These are phyloP conservation scores for Claviceps monticola DNA, from an alignment of 2,329 filamentous ascomycete genomes.

Conservation along the genomic window DNA sequence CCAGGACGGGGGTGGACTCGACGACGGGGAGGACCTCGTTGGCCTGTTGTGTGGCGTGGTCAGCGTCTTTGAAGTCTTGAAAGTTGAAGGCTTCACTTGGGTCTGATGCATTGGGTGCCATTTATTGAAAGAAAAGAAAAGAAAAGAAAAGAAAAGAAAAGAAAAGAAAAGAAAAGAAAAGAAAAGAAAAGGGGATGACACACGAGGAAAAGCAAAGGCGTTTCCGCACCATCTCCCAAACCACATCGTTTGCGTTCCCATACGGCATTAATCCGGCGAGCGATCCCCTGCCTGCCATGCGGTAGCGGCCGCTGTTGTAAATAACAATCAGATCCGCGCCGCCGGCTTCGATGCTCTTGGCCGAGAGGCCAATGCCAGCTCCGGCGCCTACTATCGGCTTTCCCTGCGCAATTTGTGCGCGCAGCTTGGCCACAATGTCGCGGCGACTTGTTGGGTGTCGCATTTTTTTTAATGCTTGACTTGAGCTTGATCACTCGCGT, in stretches of 20 bases:
- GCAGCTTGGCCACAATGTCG: slow-evolving; percentile 41
- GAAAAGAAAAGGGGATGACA: too few relatives aligned
- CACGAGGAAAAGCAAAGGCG: not conserved
- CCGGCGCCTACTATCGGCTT: slow-evolving; percentile 54
- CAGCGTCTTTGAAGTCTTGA: too few relatives aligned
- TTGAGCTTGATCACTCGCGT: not conserved
- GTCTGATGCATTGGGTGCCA: not conserved
- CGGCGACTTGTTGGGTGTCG: slow-evolving; percentile 41
- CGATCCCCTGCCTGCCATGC: slow-evolving; percentile 59
- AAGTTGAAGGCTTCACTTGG: too few relatives aligned
- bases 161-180: too few relatives aligned
- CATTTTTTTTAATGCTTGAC: slow-evolving; percentile 29
- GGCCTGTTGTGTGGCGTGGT: slow-evolving; percentile 25
- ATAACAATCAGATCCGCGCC: slow-evolving; percentile 57
- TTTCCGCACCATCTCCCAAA: slow-evolving; percentile 47
- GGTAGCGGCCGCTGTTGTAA: slow-evolving; percentile 59
- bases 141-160: too few relatives aligned
- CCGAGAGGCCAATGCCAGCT: slow-evolving; percentile 55
- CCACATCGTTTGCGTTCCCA: slow-evolving; percentile 55
- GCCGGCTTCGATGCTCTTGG: slow-evolving; percentile 56
- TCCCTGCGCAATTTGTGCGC: slow-evolving; percentile 37
- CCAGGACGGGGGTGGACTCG: slow-evolving; percentile 48
- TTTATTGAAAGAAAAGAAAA: not conserved
- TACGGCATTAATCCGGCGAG: slow-evolving; percentile 59
- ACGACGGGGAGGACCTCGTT: slow-evolving; percentile 54